These are phyloP conservation scores for Paulownia fortunei DNA, from an alignment of 257 asterid genomes.

Conservation along the genomic window DNA sequence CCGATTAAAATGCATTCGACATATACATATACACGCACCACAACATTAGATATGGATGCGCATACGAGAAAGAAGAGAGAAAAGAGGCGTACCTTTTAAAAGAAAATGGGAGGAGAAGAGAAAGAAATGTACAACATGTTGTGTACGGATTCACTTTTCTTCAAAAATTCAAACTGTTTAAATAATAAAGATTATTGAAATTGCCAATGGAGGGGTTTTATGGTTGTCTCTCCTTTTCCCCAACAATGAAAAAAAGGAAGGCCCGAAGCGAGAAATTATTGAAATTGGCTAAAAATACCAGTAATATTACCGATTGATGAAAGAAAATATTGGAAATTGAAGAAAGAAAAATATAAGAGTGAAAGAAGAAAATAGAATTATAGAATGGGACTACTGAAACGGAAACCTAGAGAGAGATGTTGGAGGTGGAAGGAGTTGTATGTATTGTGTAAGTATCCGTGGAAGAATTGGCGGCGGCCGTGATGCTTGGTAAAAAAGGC, in stretches of 20 bases:
- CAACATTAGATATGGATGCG: neutral
- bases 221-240: constrained; percentile 1
- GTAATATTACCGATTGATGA: neutral
- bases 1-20: neutral
- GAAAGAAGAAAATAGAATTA: neutral
- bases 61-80: neutral
- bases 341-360: neutral
- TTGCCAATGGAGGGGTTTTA: constrained; percentile 7
- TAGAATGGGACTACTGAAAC: neutral
- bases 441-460: neutral
- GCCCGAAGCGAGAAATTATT: neutral
- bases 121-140: constrained; percentile 3
- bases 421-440: neutral
- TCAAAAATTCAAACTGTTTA: constrained; percentile 12
- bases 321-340: neutral
- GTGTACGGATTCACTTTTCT: constrained; percentile 4
- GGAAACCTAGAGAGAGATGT: constrained; percentile 16
- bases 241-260: neutral
- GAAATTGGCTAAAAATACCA: neutral
- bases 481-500: constrained; percentile 6
- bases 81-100: constrained; percentile 21
- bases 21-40: neutral
- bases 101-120: neutral
- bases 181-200: neutral
- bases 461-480: constrained; percentile 14